These are phyloP conservation scores for Harringtonia lauricola DNA, from an alignment of 2,329 filamentous ascomycete genomes.

Conservation along the genomic window DNA sequence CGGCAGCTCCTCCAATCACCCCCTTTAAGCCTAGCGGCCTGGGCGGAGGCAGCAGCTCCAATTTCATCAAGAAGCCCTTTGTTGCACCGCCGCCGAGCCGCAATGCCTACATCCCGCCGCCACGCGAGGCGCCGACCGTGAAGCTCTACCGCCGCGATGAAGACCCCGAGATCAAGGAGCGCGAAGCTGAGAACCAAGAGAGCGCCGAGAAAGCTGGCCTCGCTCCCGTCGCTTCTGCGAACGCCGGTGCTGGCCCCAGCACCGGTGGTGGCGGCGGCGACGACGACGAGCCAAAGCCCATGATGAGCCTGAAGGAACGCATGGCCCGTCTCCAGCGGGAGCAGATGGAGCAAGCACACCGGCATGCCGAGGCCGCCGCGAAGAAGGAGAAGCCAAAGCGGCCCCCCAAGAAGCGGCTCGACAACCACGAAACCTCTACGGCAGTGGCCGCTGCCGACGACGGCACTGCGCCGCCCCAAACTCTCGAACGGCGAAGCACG, in stretches of 20 bases:
- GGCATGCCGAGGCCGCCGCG: constrained; percentile 64
- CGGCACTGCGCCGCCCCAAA: constrained; percentile 22
- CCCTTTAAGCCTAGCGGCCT: constrained; percentile 74
- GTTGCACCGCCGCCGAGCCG: constrained; percentile 90
- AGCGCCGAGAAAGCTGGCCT: constrained; percentile 60
- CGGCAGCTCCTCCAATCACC: constrained; percentile 72
- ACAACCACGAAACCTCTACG: constrained; percentile 27
- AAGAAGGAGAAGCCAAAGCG: constrained; percentile 87
- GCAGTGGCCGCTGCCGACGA: constrained; percentile 7
- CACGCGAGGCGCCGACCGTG: constrained; percentile 56
- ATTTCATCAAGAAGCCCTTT: constrained; percentile 92
- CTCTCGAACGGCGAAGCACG: constrained; percentile 34
- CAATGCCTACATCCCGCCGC: constrained; percentile 76
- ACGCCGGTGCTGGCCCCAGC: constrained; percentile 17
- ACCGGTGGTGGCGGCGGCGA: not conserved
- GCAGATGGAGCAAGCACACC: constrained; percentile 77
- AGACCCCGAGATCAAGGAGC: constrained; percentile 61
- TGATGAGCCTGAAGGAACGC: constrained; percentile 84
- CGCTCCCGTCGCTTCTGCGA: constrained; percentile 29
- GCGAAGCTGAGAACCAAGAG: constrained; percentile 53
- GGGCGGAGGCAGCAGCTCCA: constrained; percentile 36
- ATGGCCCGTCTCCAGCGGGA: constrained; percentile 92
- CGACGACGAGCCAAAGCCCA: constrained; percentile 74
- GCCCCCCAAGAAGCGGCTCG: constrained; percentile 55
- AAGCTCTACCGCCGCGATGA: constrained; percentile 82